A percentile compares a stretch with the other conserved stretches of the same genome.
Conservation (phyloP, 2,329 filamentous ascomycete species). For the Fonsecaea erecta region DNA sequence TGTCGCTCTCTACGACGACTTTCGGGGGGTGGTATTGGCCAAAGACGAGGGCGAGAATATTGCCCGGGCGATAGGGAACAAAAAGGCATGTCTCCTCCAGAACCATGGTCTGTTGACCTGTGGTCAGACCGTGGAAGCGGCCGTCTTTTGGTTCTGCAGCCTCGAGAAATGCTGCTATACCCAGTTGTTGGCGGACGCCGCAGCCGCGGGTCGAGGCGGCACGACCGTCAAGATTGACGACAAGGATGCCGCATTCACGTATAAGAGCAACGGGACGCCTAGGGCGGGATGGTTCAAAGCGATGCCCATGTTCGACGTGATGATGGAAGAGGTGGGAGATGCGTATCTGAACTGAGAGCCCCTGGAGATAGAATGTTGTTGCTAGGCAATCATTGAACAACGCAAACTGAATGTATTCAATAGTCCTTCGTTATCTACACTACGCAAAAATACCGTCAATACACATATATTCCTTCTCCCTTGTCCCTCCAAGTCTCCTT, state of each 20-base stretch:
- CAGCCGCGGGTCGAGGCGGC: conserved; percentile 56
- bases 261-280: too few relatives aligned
- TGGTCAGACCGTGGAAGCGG: conserved; percentile 49
- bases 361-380: too few relatives aligned
- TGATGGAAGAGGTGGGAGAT: too few relatives aligned
- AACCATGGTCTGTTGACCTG: conserved; percentile 49
- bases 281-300: too few relatives aligned
- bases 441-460: too few relatives aligned
- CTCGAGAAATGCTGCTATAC: conserved; percentile 60
- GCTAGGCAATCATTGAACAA: too few relatives aligned
- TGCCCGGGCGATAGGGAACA: conserved; percentile 44
- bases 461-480: too few relatives aligned
- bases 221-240: conserved; percentile 69
- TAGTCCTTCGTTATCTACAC: too few relatives aligned
- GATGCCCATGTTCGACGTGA: too few relatives aligned
- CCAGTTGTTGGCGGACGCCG: conserved; percentile 59
- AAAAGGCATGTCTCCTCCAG: conserved; percentile 48
- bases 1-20: conserved; percentile 26
- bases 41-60: conserved; percentile 46
- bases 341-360: too few relatives aligned
- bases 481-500: too few relatives aligned
- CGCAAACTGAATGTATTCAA: too few relatives aligned
- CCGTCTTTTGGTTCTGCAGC: conserved; percentile 59
- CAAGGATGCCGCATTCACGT: conserved; percentile 69
- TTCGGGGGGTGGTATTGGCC: conserved; percentile 46